These are phyloP conservation scores for Geotrichum citri-aurantii DNA, from an alignment of 1,139 yeast genomes.

Conservation along the genomic window DNA sequence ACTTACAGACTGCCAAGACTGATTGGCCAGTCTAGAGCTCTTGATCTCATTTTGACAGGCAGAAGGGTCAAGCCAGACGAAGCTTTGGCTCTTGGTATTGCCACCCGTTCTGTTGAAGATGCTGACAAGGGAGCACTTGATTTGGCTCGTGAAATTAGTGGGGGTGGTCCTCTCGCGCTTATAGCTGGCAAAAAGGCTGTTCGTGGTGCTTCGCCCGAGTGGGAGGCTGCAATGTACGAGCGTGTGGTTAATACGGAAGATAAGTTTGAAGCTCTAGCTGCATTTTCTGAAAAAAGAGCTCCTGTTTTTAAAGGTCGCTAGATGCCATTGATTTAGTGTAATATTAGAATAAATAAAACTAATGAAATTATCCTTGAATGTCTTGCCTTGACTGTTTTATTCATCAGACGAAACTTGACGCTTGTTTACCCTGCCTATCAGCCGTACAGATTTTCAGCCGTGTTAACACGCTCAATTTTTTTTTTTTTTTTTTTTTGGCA, in stretches of 20 bases:
- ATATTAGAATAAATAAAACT: not conserved
- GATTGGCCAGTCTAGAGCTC: conserved; percentile 30
- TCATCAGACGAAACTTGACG: not conserved
- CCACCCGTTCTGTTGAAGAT: conserved; percentile 26
- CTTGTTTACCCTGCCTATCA: not conserved
- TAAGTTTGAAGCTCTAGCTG: conserved; percentile 33
- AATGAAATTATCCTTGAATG: no score
- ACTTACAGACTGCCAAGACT: conserved; percentile 32
- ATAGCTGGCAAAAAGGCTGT: conserved; percentile 32
- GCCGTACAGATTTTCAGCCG: no score
- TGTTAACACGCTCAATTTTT: no score
- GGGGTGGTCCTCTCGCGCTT: conserved; percentile 34
- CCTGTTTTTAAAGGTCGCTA: conserved; percentile 32
- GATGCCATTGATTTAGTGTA: not conserved
- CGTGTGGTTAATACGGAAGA: conserved; percentile 32
- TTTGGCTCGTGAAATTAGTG: conserved; percentile 28
- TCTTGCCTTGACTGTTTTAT: not conserved
- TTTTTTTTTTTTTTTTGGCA: not conserved
- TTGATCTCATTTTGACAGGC: conserved; percentile 30
- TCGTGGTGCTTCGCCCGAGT: conserved; percentile 26
- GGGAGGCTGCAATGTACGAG: conserved; percentile 29
- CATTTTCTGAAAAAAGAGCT: conserved; percentile 30
- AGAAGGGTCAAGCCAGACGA: conserved; percentile 28
- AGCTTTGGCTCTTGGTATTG: conserved; percentile 28
- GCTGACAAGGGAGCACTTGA: conserved; percentile 27